Evolutionary conservation across 805 yeast species (phyloP).

Genomic region (Ogataea chonburiensis): DNA sequence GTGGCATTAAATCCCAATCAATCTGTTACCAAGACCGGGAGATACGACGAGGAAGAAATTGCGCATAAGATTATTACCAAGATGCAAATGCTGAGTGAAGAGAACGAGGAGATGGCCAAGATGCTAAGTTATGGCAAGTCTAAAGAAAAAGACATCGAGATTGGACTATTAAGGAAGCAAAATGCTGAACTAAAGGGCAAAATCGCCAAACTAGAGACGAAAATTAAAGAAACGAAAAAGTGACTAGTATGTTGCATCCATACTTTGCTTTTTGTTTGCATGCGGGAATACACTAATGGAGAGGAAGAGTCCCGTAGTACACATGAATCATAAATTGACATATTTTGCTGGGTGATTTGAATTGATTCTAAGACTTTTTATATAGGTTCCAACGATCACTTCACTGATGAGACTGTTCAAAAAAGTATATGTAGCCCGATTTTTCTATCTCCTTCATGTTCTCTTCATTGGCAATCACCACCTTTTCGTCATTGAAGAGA

Average conservation of each 20-base stretch:
- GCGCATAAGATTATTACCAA: constrained; percentile 70
- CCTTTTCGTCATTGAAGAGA: constrained; percentile 86
- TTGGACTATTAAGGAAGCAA: constrained; percentile 57
- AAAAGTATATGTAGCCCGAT: constrained; percentile 50
- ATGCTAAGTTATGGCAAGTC: constrained; percentile 76
- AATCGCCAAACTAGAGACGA: constrained; percentile 30
- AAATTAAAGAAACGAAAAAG: constrained; percentile 22
- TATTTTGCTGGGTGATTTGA: too few relatives aligned
- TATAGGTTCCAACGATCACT: constrained; percentile 8
- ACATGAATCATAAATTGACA: background rate
- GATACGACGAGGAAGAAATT: constrained; percentile 71
- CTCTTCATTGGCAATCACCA: constrained; percentile 53
- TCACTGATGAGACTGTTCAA: constrained; percentile 21
- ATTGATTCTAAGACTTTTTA: constrained; percentile 6
- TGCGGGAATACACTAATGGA: background rate
- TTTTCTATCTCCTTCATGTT: constrained; percentile 43
- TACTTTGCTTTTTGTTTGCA: constrained; percentile 1
- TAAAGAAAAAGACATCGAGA: constrained; percentile 65
- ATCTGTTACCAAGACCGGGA: constrained; percentile 48
- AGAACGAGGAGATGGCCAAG: constrained; percentile 66
- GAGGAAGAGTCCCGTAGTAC: too few relatives aligned
- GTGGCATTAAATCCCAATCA: constrained; percentile 50
- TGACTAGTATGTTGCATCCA: constrained; percentile 4
- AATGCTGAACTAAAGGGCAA: constrained; percentile 45
- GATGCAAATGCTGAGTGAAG: constrained; percentile 57